A percentile compares a stretch with the other conserved stretches of the same genome.
phyloP scores from a whole-genome alignment of 2,329 filamentous ascomycete genomes.

The Bipolaris oryzae region DNA sequence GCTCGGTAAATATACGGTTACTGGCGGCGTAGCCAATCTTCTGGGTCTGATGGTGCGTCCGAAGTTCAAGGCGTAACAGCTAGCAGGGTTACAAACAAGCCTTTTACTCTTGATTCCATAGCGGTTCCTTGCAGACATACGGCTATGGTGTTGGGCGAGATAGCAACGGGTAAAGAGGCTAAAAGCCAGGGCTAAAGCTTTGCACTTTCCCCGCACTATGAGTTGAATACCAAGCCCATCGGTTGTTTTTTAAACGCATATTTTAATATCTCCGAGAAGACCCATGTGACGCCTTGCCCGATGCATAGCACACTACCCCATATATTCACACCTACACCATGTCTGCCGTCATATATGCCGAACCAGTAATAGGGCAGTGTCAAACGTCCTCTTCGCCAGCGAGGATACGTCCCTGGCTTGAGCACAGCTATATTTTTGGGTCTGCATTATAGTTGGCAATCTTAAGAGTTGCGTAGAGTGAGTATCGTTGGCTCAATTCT shows the following conservation, averaged over 20 bases:
- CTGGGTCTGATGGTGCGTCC: conserved; percentile 27
- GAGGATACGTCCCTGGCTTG: too few relatives aligned
- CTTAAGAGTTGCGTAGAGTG: too few relatives aligned
- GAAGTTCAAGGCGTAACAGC: conserved; percentile 1
- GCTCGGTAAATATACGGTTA: conserved; percentile 34
- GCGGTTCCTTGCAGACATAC: neutral
- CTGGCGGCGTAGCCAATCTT: conserved; percentile 42
- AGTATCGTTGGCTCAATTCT: too few relatives aligned
- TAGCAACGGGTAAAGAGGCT: neutral
- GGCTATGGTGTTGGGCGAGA: neutral
- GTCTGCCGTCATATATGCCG: too few relatives aligned
- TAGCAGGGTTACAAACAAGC: neutral
- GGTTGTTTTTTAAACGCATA: conserved; percentile 9
- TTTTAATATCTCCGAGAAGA: conserved; percentile 22
- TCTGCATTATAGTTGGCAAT: too few relatives aligned
- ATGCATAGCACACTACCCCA: neutral
- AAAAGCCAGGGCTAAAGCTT: neutral
- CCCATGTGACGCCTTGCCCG: neutral
- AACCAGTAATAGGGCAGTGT: too few relatives aligned
- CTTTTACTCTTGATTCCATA: neutral
- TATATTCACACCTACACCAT: too few relatives aligned
- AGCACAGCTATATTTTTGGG: too few relatives aligned
- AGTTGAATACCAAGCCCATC: conserved; percentile 1
- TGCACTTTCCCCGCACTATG: conserved; percentile 1
- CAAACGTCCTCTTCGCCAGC: too few relatives aligned